Percentiles rank a stretch among this genome's conserved stretches.
These are phyloP conservation scores for Hyaloscypha variabilis DNA, from an alignment of 495 filamentous ascomycete species.

Conservation along the genomic window DNA sequence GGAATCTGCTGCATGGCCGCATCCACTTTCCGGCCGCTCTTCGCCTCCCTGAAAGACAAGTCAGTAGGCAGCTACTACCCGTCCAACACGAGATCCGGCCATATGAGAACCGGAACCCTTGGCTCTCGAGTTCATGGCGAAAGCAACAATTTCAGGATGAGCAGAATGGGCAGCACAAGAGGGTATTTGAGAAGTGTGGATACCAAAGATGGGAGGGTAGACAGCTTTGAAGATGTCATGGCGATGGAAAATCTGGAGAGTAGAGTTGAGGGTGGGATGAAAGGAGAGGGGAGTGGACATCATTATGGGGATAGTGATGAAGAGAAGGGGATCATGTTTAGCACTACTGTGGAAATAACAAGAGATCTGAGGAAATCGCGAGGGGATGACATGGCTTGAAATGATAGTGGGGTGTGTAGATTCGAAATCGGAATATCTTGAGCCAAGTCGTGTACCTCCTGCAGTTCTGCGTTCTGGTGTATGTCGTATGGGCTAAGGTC, in stretches of 20 bases:
- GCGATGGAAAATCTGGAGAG: constrained; percentile 3
- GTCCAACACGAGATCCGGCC: background rate
- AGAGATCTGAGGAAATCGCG: background rate
- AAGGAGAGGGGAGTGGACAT: background rate
- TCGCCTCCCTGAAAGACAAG: constrained; percentile 9
- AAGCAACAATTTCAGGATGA: background rate
- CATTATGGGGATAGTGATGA: background rate
- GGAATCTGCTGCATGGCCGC: constrained; percentile 22
- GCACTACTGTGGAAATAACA: constrained; percentile 15
- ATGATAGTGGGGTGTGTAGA: background rate
- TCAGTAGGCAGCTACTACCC: background rate
- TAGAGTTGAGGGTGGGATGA: background rate
- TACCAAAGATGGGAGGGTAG: background rate
- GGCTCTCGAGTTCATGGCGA: background rate
- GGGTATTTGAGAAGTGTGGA: constrained; percentile 4
- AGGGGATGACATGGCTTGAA: constrained; percentile 4
- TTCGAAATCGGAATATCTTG: background rate
- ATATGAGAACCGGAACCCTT: background rate
- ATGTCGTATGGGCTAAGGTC: background rate
- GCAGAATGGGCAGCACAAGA: background rate
- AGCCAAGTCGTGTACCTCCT: background rate
- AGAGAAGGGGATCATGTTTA: constrained; percentile 9
- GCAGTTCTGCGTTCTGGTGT: background rate
- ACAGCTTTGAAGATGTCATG: constrained; percentile 8
- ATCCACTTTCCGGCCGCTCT: constrained; percentile 19